Conservation (phyloP, 2,329 filamentous ascomycete genomes). For the Arthroderma uncinatum region DNA sequence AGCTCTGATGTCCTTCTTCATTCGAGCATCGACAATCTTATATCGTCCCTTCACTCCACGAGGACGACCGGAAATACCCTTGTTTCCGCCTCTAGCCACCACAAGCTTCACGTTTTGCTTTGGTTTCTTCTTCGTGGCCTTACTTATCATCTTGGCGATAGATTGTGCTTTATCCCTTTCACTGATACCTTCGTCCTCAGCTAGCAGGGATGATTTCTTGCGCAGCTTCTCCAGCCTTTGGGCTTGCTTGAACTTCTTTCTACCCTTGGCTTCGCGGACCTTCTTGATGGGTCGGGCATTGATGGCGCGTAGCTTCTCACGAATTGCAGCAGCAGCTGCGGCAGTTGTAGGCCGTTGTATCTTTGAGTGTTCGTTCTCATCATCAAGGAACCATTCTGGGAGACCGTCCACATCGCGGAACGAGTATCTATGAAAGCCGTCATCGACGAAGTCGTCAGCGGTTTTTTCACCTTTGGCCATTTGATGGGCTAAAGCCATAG, state of each 20-base stretch:
- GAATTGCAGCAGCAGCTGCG: constrained; percentile 79
- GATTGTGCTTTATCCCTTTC: constrained; percentile 90
- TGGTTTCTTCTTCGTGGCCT: constrained; percentile 75
- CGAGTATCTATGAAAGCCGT: constrained; percentile 84
- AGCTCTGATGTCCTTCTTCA: constrained; percentile 93
- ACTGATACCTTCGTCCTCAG: constrained; percentile 80
- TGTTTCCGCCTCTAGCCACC: constrained; percentile 74
- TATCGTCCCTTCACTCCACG: constrained; percentile 91
- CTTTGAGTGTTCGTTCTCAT: constrained; percentile 74
- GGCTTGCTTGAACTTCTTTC: constrained; percentile 94
- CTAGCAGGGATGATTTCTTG: constrained; percentile 88
- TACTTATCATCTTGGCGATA: constrained; percentile 70
- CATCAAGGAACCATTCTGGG: constrained; percentile 96
- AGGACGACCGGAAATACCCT: constrained; percentile 73
- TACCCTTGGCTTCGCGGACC: constrained; percentile 86
- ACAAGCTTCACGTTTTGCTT: constrained; percentile 75
- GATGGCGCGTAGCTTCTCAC: constrained; percentile 82
- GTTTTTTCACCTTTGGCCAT: constrained; percentile 78
- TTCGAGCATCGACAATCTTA: constrained; percentile 86
- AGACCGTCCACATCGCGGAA: constrained; percentile 86
- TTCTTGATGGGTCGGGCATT: constrained; percentile 99
- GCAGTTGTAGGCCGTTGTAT: constrained; percentile 82
- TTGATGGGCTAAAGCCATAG: constrained; percentile 91
- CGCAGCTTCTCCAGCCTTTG: constrained; percentile 85
- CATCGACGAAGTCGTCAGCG: constrained; percentile 69